Percentiles rank a stretch among this genome's conserved stretches.
Evolutionary conservation across 2,329 filamentous ascomycete species (phyloP).

Genomic region (Aureobasidium sp.): DNA sequence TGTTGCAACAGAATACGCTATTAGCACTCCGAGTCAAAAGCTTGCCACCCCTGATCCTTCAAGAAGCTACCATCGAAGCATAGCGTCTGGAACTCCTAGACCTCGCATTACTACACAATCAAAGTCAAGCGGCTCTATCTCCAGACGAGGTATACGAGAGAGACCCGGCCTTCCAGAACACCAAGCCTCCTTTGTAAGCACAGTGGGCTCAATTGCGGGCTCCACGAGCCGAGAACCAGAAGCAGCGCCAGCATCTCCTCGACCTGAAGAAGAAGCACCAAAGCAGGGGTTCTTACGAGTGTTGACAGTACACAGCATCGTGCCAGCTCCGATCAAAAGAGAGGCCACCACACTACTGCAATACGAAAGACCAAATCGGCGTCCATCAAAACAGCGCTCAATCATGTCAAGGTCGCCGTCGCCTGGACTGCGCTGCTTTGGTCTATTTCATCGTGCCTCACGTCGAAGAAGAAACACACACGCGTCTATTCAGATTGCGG

Average conservation of each 20-base stretch:
- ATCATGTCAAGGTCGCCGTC: not conserved
- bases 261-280: not conserved
- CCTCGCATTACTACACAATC: not conserved
- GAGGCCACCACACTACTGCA: not conserved
- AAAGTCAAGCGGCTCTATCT: not conserved
- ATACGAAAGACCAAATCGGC: not conserved
- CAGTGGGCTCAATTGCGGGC: not conserved
- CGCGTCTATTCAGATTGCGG: not conserved
- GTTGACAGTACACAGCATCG: slow-evolving; percentile 5
- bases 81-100: not conserved
- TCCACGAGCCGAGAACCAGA: not conserved
- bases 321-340: not conserved
- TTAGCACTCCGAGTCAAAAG: not conserved
- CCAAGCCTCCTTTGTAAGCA: not conserved
- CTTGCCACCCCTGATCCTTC: not conserved
- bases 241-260: not conserved
- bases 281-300: not conserved
- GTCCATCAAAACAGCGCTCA: not conserved
- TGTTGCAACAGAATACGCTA: not conserved
- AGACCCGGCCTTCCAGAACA: not conserved
- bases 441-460: not conserved
- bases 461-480: not conserved
- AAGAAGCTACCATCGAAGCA: not conserved
- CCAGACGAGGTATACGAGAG: not conserved
- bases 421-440: not conserved